Base-by-base conservation (phyloP, 2,329 filamentous ascomycete genomes). In the Cladosporium phlei region DNA sequence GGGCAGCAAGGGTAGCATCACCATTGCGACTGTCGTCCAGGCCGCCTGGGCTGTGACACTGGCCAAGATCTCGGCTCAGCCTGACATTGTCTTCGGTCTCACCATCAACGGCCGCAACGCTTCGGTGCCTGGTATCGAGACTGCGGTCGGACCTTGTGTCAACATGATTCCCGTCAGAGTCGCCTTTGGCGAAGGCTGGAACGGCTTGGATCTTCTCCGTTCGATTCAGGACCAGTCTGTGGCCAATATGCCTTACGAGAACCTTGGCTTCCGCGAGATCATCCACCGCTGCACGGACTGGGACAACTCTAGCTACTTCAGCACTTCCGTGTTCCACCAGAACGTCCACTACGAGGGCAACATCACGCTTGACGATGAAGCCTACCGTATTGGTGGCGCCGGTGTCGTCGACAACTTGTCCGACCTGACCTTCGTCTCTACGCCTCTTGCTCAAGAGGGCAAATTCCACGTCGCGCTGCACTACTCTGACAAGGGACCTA, bases 31-130 rank as follows among this genome's bases (percentile, higher is more conserved):
- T 0, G 69, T 81, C 2, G 65, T 81, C 25, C 79, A 79, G 57
- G 72, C 76, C 0, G 77, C 77, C 0, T 82, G 79, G 77, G 73
- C 76, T 1, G 70, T 77, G 49, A 70, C 76, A 0, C 68, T 82
- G 5, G 73, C 75, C 0, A 74, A 69, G 19, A 60, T 79, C 8
- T 72, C 75, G 0, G 71, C 67, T 0, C 65, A 60, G 0, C 62
- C 69, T 5, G 78, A 82, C 32, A 69, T 82, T 5, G 68, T 80
- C 3, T 81, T 81, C 47, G 79, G 78, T 10, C 42, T 47, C 10
- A 47, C 44, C 12, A 47, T 39, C 22, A 38, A 38, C 27, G 44
- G 44, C n/a, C 44, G 44, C 27, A 47, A 47, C 16, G 34, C 44
- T 17, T 39, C 44, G 3, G 44, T 47, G 11, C 44, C 44, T 24